phyloP scores from a whole-genome alignment of 768 basidiomycete species.

The Tricholoma sp. region DNA sequence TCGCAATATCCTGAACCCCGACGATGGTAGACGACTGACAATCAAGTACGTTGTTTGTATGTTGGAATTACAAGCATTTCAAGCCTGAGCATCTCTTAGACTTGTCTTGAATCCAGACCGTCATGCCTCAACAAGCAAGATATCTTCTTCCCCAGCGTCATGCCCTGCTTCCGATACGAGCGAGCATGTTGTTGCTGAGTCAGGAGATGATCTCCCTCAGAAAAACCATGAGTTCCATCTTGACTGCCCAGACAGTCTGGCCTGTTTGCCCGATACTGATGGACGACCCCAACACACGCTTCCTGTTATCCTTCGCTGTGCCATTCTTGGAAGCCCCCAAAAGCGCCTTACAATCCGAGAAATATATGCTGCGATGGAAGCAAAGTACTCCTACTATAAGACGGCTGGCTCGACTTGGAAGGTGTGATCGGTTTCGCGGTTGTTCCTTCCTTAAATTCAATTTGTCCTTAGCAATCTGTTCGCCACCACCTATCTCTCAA shows the following conservation, averaged over 20 bases:
- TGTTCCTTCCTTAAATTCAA: constrained; percentile 5
- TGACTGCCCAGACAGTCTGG: constrained; percentile 72
- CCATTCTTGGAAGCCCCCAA: constrained; percentile 72
- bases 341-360: constrained; percentile 78
- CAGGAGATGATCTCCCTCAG: constrained; percentile 13
- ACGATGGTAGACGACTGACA: constrained; percentile 31
- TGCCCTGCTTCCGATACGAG: constrained; percentile 30
- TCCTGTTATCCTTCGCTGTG: constrained; percentile 79
- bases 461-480: constrained; percentile 67
- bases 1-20: constrained; percentile 52
- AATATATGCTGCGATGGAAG: constrained; percentile 84
- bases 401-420: constrained; percentile 84
- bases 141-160: constrained; percentile 23
- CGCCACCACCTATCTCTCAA: constrained; percentile 81
- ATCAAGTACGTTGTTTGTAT: constrained; percentile 34
- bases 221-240: constrained; percentile 55
- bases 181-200: constrained; percentile 24
- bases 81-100: constrained; percentile 10
- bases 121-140: constrained; percentile 20
- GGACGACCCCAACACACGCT: constrained; percentile 80
- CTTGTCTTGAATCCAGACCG: constrained; percentile 22
- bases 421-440: constrained; percentile 34
- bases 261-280: constrained; percentile 73
- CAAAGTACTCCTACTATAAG: constrained; percentile 77
- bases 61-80: constrained; percentile 8